Percentiles rank a stretch among this genome's conserved stretches.
Evolutionary conservation across 2,329 filamentous ascomycete species (phyloP).

Genomic region (Pyricularia sp.): DNA sequence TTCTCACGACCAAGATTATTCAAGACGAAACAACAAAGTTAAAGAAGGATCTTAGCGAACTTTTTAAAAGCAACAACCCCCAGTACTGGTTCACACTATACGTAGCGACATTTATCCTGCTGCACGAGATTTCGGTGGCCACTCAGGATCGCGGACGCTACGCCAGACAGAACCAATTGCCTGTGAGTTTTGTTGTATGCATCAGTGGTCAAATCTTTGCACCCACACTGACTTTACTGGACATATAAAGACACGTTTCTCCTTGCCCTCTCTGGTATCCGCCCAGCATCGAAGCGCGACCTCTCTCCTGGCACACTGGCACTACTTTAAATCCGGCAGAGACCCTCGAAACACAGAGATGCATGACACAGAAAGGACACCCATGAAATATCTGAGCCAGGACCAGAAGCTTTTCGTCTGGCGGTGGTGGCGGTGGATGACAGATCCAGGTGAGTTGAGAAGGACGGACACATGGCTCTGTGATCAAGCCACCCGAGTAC

Average conservation of each 20-base stretch:
- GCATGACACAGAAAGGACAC: slow-evolving; percentile 15
- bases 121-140: slow-evolving; percentile 30
- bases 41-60: slow-evolving; percentile 22
- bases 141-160: slow-evolving; percentile 32
- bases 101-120: slow-evolving; percentile 28
- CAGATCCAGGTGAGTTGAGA: slow-evolving; percentile 10
- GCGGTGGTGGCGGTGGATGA: slow-evolving; percentile 17
- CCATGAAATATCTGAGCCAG: slow-evolving; percentile 18
- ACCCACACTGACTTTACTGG: too few species aligned
- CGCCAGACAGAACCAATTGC: slow-evolving; percentile 24
- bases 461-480: neutral
- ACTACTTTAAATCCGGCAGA: slow-evolving; percentile 33
- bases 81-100: slow-evolving; percentile 27
- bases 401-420: slow-evolving; percentile 24
- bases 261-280: slow-evolving; percentile 21
- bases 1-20: slow-evolving; percentile 27
- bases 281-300: slow-evolving; percentile 35
- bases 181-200: neutral
- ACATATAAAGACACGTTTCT: neutral
- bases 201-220: neutral
- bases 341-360: slow-evolving; percentile 17
- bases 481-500: neutral
- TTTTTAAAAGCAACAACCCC: slow-evolving; percentile 23
- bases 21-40: slow-evolving; percentile 22
- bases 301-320: slow-evolving; percentile 38